Conservation (phyloP, 768 basidiomycete genomes). For the Auriscalpium orientale region DNA sequence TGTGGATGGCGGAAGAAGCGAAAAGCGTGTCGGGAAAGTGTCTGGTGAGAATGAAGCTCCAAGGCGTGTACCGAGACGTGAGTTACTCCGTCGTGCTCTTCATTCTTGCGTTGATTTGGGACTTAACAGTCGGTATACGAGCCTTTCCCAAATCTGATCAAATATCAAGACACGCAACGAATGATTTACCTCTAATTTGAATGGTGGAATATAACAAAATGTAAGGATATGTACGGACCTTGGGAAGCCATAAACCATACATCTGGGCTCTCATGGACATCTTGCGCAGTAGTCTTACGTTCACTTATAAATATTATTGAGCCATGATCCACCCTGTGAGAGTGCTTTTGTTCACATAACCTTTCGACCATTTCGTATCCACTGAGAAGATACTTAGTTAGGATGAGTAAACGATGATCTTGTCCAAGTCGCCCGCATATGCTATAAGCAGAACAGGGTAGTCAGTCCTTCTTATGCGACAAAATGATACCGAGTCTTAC, state of each 20-base stretch:
- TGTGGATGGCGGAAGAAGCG: conserved; percentile 30
- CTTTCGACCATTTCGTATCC: too few relatives aligned
- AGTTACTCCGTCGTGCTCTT: conserved; percentile 12
- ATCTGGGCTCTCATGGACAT: too few relatives aligned
- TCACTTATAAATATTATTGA: too few relatives aligned
- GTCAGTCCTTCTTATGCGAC: background rate
- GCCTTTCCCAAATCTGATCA: conserved; percentile 47
- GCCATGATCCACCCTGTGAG: too few relatives aligned
- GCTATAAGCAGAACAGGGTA: conserved; percentile 14
- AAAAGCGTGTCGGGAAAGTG: conserved; percentile 43
- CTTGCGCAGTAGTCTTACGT: too few relatives aligned
- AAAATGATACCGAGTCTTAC: conserved; percentile 27
- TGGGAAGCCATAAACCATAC: too few relatives aligned
- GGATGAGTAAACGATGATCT: conserved; percentile 44
- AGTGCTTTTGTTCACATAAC: too few relatives aligned
- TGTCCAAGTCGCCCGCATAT: conserved; percentile 54
- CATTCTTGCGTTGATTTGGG: background rate
- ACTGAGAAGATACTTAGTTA: background rate
- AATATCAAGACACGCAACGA: conserved; percentile 23
- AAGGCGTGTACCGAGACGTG: conserved; percentile 49
- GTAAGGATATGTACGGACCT: background rate
- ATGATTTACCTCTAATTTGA: too few relatives aligned
- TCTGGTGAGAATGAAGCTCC: conserved; percentile 50
- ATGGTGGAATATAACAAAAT: too few relatives aligned
- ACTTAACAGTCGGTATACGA: conserved; percentile 41